A percentile compares a stretch with the other conserved stretches of the same genome.
Evolutionary conservation across 768 basidiomycete genomes (phyloP).

Genomic region (Tubosaeta sp.): DNA sequence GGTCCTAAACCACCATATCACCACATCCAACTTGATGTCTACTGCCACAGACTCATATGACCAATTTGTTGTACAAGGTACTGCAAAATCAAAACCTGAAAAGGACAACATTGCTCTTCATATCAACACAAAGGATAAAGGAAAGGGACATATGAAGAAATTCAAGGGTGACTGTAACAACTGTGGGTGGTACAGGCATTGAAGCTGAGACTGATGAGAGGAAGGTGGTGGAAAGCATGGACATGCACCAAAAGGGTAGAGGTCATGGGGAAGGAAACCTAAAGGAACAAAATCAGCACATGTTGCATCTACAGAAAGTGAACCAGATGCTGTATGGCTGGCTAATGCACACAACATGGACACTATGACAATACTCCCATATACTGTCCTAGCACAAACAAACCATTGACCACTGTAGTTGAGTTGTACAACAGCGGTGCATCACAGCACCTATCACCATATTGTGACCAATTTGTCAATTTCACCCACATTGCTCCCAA

Average conservation of each 20-base stretch:
- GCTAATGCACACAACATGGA: too few relatives aligned
- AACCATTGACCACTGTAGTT: neutral
- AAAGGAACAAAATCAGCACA: too few relatives aligned
- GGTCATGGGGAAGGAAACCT: neutral
- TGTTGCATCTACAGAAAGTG: too few relatives aligned
- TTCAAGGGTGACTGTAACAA: neutral
- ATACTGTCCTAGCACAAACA: neutral
- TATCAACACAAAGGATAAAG: neutral
- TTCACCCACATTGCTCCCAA: too few relatives aligned
- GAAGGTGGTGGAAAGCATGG: conserved; percentile 5
- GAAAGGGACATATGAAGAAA: neutral
- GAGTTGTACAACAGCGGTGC: neutral
- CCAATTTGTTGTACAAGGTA: neutral
- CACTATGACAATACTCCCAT: neutral
- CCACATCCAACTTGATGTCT: neutral
- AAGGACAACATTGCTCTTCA: neutral
- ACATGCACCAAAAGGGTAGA: conserved; percentile 2
- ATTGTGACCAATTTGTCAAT: conserved; percentile 4
- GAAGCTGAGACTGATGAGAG: conserved; percentile 4
- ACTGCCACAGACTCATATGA: neutral
- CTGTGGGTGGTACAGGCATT: conserved; percentile 5
- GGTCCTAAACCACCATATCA: neutral
- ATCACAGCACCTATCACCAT: neutral
- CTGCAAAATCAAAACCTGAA: neutral
- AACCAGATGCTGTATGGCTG: too few relatives aligned